These are phyloP conservation scores for Blastomyces gilchristii DNA, from an alignment of 2,329 filamentous ascomycete genomes.

Conservation along the genomic window DNA sequence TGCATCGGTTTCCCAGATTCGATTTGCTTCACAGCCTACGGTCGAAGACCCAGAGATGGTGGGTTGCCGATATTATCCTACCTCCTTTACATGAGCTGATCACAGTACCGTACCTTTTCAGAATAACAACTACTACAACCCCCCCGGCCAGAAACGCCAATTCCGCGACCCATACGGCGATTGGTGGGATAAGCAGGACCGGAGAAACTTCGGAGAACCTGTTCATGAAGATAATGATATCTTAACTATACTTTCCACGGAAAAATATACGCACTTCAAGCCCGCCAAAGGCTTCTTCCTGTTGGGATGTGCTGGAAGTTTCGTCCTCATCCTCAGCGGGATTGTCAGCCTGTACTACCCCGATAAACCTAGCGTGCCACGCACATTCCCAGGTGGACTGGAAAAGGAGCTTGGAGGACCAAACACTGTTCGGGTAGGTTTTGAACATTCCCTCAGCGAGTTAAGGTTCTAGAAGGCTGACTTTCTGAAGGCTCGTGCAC, in stretches of 20 bases:
- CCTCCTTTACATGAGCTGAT: neutral
- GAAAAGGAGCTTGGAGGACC: slow-evolving; percentile 65
- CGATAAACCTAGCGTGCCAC: slow-evolving; percentile 58
- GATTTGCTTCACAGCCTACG: slow-evolving; percentile 30
- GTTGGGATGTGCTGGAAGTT: slow-evolving; percentile 55
- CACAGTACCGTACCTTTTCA: slow-evolving; percentile 16
- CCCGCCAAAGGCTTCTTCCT: slow-evolving; percentile 60
- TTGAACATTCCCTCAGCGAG: neutral
- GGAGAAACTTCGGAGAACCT: slow-evolving; percentile 91
- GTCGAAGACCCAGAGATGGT: slow-evolving; percentile 37
- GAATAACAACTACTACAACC: slow-evolving; percentile 42
- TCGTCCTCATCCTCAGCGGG: slow-evolving; percentile 55
- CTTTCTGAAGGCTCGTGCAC: slow-evolving; percentile 28
- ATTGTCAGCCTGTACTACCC: slow-evolving; percentile 60
- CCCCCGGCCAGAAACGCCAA: slow-evolving; percentile 64
- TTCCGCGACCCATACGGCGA: slow-evolving; percentile 85
- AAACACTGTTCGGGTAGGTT: slow-evolving; percentile 55
- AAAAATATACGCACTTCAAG: slow-evolving; percentile 78
- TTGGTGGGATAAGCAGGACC: slow-evolving; percentile 97
- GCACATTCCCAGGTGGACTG: slow-evolving; percentile 58
- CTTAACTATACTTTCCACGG: slow-evolving; percentile 76
- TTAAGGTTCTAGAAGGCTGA: neutral
- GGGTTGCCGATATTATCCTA: slow-evolving; percentile 11
- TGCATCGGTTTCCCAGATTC: slow-evolving; percentile 34
- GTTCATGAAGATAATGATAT: slow-evolving; percentile 95